Conservation (phyloP, 2,329 filamentous ascomycete species). For the Microsporum ferrugineum region DNA sequence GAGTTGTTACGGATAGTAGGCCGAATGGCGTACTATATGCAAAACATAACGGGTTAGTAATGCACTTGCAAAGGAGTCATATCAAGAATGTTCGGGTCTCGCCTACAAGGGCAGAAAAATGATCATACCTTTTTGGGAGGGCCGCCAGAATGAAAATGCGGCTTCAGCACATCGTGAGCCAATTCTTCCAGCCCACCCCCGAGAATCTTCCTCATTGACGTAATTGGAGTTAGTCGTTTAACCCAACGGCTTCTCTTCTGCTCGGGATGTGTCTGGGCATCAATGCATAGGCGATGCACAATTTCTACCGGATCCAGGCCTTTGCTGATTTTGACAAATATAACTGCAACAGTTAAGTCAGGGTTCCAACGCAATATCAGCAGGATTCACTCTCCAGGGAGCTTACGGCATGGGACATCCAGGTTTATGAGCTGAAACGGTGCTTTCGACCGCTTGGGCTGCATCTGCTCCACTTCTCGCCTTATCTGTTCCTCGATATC, state of each 20-base stretch:
- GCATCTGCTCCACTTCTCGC: conserved; percentile 46
- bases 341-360: conserved; percentile 32
- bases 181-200: conserved; percentile 47
- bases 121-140: conserved; percentile 41
- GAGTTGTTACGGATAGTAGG: conserved; percentile 50
- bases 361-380: conserved; percentile 14
- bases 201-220: conserved; percentile 46
- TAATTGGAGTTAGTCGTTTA: conserved; percentile 50
- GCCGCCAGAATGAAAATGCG: conserved; percentile 46
- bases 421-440: conserved; percentile 44
- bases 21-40: conserved; percentile 49
- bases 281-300: conserved; percentile 47
- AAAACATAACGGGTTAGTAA: background rate
- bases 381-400: conserved; percentile 8
- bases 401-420: conserved; percentile 40
- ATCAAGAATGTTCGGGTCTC: background rate
- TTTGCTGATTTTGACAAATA: conserved; percentile 47
- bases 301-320: conserved; percentile 50
- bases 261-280: conserved; percentile 41
- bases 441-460: conserved; percentile 36
- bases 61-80: background rate
- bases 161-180: conserved; percentile 45
- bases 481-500: conserved; percentile 52
- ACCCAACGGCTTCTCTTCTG: conserved; percentile 47
- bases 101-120: background rate